phyloP scores from a whole-genome alignment of 129 eudicot species.

The Artemisia argyi region DNA sequence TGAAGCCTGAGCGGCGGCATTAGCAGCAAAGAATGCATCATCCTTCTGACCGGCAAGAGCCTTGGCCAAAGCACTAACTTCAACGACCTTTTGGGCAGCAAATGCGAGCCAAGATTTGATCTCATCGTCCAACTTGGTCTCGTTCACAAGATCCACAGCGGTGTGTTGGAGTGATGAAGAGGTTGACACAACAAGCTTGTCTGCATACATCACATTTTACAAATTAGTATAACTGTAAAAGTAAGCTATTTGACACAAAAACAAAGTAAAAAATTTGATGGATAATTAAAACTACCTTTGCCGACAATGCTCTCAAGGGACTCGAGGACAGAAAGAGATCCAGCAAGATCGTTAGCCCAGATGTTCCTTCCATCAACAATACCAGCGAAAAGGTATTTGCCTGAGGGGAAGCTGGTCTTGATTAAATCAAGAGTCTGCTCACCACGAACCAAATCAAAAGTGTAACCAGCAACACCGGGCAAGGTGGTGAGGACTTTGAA shows the following conservation, averaged over 20 bases:
- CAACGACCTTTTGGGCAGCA: slow-evolving; percentile 95
- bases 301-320: slow-evolving; percentile 86
- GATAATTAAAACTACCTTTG: slow-evolving; percentile 52
- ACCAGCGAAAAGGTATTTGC: slow-evolving; percentile 81
- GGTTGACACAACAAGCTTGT: slow-evolving; percentile 94
- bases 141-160: slow-evolving; percentile 92
- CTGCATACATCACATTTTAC: slow-evolving; percentile 38
- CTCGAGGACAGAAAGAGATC: slow-evolving; percentile 56
- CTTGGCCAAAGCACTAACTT: slow-evolving; percentile 95
- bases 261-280: background rate
- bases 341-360: slow-evolving; percentile 92
- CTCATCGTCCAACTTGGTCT: slow-evolving; percentile 82
- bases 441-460: slow-evolving; percentile 92
- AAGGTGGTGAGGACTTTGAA: slow-evolving; percentile 68
- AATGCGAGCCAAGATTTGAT: slow-evolving; percentile 96
- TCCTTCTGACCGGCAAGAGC: slow-evolving; percentile 80
- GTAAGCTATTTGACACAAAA: background rate
- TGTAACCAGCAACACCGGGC: slow-evolving; percentile 70
- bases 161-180: slow-evolving; percentile 95
- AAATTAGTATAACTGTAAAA: background rate
- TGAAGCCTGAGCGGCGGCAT: slow-evolving; percentile 93
- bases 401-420: slow-evolving; percentile 59
- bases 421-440: slow-evolving; percentile 59
- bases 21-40: slow-evolving; percentile 90
- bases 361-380: slow-evolving; percentile 97